A percentile compares a stretch with the other conserved stretches of the same genome.
These are phyloP conservation scores for Russula griseocarnosa DNA, from an alignment of 768 basidiomycete genomes.

Conservation along the genomic window DNA sequence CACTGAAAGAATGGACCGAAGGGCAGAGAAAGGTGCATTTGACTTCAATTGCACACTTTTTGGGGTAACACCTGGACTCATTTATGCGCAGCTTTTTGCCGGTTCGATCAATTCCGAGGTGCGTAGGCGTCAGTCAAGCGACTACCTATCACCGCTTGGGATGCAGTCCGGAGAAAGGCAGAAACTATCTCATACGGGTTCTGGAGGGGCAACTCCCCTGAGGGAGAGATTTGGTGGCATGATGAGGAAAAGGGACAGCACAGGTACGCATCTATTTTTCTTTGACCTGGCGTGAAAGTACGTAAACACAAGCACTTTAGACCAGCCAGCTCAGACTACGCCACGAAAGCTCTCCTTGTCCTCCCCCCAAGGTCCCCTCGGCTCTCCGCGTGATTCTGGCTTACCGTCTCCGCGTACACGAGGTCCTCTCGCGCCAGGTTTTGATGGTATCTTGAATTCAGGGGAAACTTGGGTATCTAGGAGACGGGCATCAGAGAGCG, in stretches of 20 bases:
- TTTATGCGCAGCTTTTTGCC: slow-evolving; percentile 61
- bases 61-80: background rate
- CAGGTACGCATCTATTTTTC: slow-evolving; percentile 45
- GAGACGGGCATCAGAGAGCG: slow-evolving; percentile 57
- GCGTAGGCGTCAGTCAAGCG: slow-evolving; percentile 78
- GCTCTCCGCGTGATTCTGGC: slow-evolving; percentile 55
- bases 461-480: slow-evolving; percentile 69
- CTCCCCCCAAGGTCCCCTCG: slow-evolving; percentile 48
- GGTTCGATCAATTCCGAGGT: slow-evolving; percentile 82
- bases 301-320: slow-evolving; percentile 37
- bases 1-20: slow-evolving; percentile 75
- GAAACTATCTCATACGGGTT: slow-evolving; percentile 49
- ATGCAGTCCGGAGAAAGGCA: slow-evolving; percentile 55
- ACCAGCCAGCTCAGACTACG: slow-evolving; percentile 51
- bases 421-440: slow-evolving; percentile 52
- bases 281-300: background rate
- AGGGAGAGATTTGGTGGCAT: slow-evolving; percentile 62
- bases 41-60: slow-evolving; percentile 22
- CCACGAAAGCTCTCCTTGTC: slow-evolving; percentile 71
- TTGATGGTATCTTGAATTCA: slow-evolving; percentile 66
- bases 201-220: slow-evolving; percentile 51
- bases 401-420: slow-evolving; percentile 65
- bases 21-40: slow-evolving; percentile 77
- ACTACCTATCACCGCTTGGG: slow-evolving; percentile 59
- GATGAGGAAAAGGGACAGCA: slow-evolving; percentile 63